These are phyloP conservation scores for Middelhovenomyces tepae DNA, from an alignment of 805 yeast species.

Conservation along the genomic window DNA sequence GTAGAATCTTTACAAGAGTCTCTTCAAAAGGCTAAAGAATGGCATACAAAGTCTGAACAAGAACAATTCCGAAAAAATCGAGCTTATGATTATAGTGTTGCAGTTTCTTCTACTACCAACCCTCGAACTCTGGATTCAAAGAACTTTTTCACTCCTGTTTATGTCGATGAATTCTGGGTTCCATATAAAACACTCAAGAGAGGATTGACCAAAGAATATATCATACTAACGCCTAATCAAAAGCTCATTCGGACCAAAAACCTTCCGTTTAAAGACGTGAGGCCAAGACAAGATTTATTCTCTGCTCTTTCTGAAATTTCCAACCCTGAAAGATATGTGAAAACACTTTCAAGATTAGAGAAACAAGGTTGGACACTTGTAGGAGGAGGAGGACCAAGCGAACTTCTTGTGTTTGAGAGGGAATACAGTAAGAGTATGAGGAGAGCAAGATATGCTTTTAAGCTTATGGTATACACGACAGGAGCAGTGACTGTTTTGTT, in stretches of 20 bases:
- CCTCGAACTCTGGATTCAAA: conserved; percentile 32
- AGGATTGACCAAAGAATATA: conserved; percentile 11
- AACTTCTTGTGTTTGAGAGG: conserved; percentile 36
- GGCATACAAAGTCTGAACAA: conserved; percentile 34
- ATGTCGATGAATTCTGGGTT: too few relatives aligned
- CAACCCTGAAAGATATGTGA: conserved; percentile 16
- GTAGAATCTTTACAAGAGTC: conserved; percentile 32
- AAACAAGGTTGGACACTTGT: conserved; percentile 44
- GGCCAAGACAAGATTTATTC: conserved; percentile 17
- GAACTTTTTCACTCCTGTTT: conserved; percentile 34
- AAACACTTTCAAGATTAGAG: conserved; percentile 36
- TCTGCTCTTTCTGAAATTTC: conserved; percentile 14
- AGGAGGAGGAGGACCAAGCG: conserved; percentile 38
- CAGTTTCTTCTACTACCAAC: conserved; percentile 23
- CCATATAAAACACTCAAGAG: not conserved
- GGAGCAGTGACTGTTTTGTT: conserved; percentile 9
- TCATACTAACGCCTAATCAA: conserved; percentile 18
- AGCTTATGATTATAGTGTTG: conserved; percentile 46
- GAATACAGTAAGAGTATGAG: conserved; percentile 14
- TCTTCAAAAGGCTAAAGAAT: conserved; percentile 36
- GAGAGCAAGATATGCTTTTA: conserved; percentile 7
- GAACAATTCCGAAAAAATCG: conserved; percentile 38
- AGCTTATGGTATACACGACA: conserved; percentile 4
- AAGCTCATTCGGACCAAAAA: conserved; percentile 14
- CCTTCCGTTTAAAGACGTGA: conserved; percentile 12